These are phyloP conservation scores for Mycena filopes DNA, from an alignment of 768 basidiomycete species.

Conservation along the genomic window DNA sequence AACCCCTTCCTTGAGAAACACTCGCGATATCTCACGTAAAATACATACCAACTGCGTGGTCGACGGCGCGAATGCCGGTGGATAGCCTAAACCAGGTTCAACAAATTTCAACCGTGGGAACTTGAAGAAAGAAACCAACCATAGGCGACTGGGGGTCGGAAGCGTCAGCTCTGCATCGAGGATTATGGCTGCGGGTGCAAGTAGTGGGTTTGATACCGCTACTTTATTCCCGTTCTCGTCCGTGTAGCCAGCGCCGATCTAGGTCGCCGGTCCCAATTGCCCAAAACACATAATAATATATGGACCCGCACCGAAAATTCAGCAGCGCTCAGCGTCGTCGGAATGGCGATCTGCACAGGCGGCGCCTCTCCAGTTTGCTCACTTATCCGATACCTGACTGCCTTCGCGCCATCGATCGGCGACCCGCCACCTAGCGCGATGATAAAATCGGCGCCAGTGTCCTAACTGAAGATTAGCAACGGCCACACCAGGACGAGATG, in stretches of 20 bases:
- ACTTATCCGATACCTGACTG: constrained; percentile 72
- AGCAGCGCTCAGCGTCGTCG: constrained; percentile 84
- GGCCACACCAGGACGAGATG: no score
- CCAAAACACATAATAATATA: background rate
- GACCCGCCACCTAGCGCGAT: constrained; percentile 85
- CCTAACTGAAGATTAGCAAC: no score
- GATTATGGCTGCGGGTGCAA: constrained; percentile 79
- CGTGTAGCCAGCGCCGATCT: constrained; percentile 78
- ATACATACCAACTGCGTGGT: constrained; percentile 77
- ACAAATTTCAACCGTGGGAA: constrained; percentile 22
- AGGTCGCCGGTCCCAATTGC: background rate
- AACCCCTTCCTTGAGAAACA: no score
- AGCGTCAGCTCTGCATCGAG: constrained; percentile 82
- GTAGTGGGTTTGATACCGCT: constrained; percentile 61
- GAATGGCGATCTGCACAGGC: constrained; percentile 76
- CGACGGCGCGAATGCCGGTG: constrained; percentile 81
- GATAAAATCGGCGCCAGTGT: constrained; percentile 71
- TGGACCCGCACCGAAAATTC: constrained; percentile 67
- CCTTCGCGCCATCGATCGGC: constrained; percentile 82
- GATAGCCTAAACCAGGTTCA: constrained; percentile 64
- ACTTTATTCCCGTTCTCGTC: constrained; percentile 76
- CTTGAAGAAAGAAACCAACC: constrained; percentile 57
- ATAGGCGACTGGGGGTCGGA: constrained; percentile 77
- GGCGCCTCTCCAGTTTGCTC: constrained; percentile 64
- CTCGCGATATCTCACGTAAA: no score